Base-by-base conservation (phyloP, 257 asterid species). In the Solanum chiquidenum region DNA sequence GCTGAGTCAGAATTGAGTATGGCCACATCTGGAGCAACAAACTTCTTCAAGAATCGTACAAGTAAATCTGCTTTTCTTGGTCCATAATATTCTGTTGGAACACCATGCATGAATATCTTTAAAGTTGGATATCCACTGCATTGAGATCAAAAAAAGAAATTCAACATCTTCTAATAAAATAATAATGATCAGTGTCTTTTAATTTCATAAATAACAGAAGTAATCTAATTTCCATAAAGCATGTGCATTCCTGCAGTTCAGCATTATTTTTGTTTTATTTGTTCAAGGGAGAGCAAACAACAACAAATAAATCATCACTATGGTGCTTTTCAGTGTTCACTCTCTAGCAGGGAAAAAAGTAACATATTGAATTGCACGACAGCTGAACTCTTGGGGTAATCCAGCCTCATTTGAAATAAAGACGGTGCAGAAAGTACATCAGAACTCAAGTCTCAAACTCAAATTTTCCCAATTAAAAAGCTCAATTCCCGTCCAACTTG, bases 91-190 rank as follows among this genome's bases (percentile, higher is more conserved):
- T 97, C 98, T 42, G 98, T 93, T 71, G 99, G 92, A 85, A 95
- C 46, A 90, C 99, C 99, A 91, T 93, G 98, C 89, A 92, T 91
- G 89, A 95, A 97, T 89, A 97, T 88, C 95, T 94, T 95, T 62
- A 95, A 89, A 87, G 99, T 93, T 84, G 99, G 99, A 91, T 91
- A 97, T 76, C 98, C 99, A 86, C 99, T 95, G 97, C 93, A 97
- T 89, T 64, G 29, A 58, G 86, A 90, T 76, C 49, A 89, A 33
- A 86, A 89, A 31, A 87, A 9, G 42, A 49, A 10, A 46, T 44
- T 44, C 66, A 44, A 44, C 0, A 44, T 79, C 66, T 44, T 44
- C 38, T 44, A 14, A 79, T 79, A 8, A 27, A 74, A 73, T 21
- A 74, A 74, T 5, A 37, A 74, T 21, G 16, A 5, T 74, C 83